Evolutionary conservation across 2,329 filamentous ascomycete species (phyloP), one percentile per base, ranked within the genome.

Genomic region (Ophiostoma tasmaniense): DNA sequence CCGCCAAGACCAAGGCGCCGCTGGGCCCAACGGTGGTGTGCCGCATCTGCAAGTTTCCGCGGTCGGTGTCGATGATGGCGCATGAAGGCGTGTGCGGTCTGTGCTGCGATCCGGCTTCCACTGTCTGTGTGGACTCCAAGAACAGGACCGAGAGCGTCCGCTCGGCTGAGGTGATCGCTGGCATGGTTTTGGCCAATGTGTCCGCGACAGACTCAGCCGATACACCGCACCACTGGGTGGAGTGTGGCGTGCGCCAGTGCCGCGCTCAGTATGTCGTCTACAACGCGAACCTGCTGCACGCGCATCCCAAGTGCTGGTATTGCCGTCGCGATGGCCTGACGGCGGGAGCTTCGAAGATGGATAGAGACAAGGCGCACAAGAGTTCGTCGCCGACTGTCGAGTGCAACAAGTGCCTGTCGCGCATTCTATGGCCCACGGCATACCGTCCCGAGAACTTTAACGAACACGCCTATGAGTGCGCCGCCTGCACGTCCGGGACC

Each of bases 251-350:
- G n/a, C 69, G 65, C 0, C 73, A 74, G 10, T 85, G 83, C 73
- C 78, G 81, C 13, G 81, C 78, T 1, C 82, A 84, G 73, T 85
- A 84, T 71, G 79, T 84, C 35, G 80, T 84, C 4, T 84, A 85
- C 73, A 78, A 81, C 59, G 73, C 77, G 2, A 74, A 77, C 2
- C 71, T 72, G 0, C 76, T 84, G n/a, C 77, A 76, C 0, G 79
- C 82, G 1, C 79, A 79, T 0, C 73, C 82, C 37, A 84, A 84
- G 73, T 84, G 83, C 73, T 76, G 80, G 73, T 84, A 80, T 74
- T 84, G 82, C 72, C 79, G 82, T 14, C 73, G 59, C 59, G 59
- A 33, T 10, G 59, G 59, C 17, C 1, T 62, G 59, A 22, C 59
- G 1, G 59, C 30, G 17, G 59, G 55, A 6, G 6, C 14, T 28